These are phyloP conservation scores for Mycosarcoma maydis DNA, from an alignment of 1,284 basidiomycete genomes.

Conservation along the genomic window DNA sequence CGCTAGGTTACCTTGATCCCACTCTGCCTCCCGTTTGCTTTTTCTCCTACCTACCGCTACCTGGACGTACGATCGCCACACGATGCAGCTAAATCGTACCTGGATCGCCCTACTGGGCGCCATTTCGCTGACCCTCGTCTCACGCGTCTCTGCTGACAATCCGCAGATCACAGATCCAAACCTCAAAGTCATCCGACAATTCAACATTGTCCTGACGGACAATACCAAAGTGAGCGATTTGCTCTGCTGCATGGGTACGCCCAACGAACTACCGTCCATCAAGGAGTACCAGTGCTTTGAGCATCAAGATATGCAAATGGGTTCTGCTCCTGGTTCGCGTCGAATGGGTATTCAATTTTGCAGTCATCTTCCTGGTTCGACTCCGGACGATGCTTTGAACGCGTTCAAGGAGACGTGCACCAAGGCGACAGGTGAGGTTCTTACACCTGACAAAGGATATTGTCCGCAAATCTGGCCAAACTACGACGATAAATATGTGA, in stretches of 20 bases:
- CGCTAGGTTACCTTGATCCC: background rate
- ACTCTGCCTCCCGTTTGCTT: background rate
- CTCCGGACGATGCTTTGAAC: background rate
- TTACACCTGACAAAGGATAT: slow-evolving; percentile 12
- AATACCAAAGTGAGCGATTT: slow-evolving; percentile 36
- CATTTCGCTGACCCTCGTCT: slow-evolving; percentile 7
- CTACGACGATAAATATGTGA: slow-evolving; percentile 18
- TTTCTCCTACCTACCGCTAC: background rate
- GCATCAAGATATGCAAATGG: slow-evolving; percentile 9
- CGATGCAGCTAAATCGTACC: slow-evolving; percentile 10
- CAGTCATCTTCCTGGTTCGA: slow-evolving; percentile 4
- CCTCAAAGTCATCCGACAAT: slow-evolving; percentile 9
- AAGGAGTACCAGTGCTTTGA: slow-evolving; percentile 11
- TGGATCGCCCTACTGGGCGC: slow-evolving; percentile 24
- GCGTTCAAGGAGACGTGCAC: slow-evolving; percentile 15
- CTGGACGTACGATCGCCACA: background rate
- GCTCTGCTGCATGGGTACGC: slow-evolving; percentile 24
- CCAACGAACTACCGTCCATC: background rate
- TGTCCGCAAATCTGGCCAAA: slow-evolving; percentile 35
- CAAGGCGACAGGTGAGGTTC: background rate
- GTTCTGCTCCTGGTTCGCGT: slow-evolving; percentile 6
- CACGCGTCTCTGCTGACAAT: slow-evolving; percentile 1
- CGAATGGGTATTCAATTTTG: slow-evolving; percentile 27
- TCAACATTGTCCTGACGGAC: slow-evolving; percentile 38
- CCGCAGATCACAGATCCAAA: slow-evolving; percentile 26